Percentiles rank a stretch among this genome's conserved stretches.
phyloP scores from a whole-genome alignment of 2,329 filamentous ascomycete species.

The Trichothecium sympodiale region DNA sequence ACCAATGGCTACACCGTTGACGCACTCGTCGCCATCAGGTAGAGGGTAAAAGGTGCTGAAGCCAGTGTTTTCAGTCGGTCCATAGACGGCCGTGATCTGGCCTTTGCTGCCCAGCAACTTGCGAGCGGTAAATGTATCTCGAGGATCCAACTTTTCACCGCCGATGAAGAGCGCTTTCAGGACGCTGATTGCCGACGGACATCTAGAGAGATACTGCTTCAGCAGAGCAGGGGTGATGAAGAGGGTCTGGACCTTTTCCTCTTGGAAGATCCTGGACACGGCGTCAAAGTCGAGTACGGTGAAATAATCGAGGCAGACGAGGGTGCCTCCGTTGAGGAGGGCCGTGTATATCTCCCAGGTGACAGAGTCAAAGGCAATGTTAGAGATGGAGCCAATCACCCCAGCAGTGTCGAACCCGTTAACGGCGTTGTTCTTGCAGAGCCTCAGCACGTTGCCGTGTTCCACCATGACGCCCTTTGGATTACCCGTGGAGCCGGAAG shows the following conservation, averaged over 20 bases:
- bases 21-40: not conserved
- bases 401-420: not conserved
- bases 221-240: conserved; percentile 10
- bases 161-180: conserved; percentile 7
- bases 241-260: conserved; percentile 4
- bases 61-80: conserved; percentile 10
- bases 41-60: conserved; percentile 7
- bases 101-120: not conserved
- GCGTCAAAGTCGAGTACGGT: conserved; percentile 2
- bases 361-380: conserved; percentile 7
- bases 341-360: conserved; percentile 7
- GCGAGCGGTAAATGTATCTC: conserved; percentile 1
- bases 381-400: conserved; percentile 2
- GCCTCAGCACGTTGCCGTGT: conserved; percentile 8
- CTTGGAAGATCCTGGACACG: conserved; percentile 5
- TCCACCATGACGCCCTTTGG: conserved; percentile 35
- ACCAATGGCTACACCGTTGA: conserved; percentile 11
- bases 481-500: conserved; percentile 36
- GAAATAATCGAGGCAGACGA: conserved; percentile 6
- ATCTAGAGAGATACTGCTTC: conserved; percentile 10
- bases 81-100: conserved; percentile 6
- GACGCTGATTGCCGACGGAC: conserved; percentile 2
- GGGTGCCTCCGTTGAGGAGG: conserved; percentile 7
- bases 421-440: conserved; percentile 4
- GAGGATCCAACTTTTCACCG: conserved; percentile 10